Evolutionary conservation across 371 early-diverging fungal species (phyloP), one percentile per base, ranked within the genome.

Genomic region (Lichtheimia ramosa): DNA sequence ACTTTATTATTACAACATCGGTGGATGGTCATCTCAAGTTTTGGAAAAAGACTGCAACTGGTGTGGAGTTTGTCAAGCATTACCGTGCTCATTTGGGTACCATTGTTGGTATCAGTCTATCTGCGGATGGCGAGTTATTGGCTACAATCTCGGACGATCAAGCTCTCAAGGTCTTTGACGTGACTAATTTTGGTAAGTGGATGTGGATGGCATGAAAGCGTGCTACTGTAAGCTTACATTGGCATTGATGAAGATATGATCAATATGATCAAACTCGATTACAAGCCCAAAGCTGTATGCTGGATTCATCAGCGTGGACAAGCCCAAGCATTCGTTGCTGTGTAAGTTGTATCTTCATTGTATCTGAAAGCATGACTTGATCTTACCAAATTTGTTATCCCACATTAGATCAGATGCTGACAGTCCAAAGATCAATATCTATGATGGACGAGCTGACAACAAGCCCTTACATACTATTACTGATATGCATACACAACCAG

Each of bases 1-100:
- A 96, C 63, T 97, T 96, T 68, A 66, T 98, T 42, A 83, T 98
- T 48, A 98, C 99, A 0, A 88, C 95, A 0, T 96, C 96, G 1
- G 81, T 88, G 3, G 97, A 98, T 74, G 99, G 99, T 0, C 96
- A 95, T 68, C 84, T 98, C 16, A 98, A 98, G 72, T 97, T 97
- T 63, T 98, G 99, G 99, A 96, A 97, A 69, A 96, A 96, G 80
- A 88, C 91, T n/a, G 87, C 83, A 5, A 77, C 79, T 40, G 97
- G 96, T 16, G 90, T 98, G 53, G 97, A 97, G 71, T 98, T 98
- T 79, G 97, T 97, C 40, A 98, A 98, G 77, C 94, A 96, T 66
- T 98, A 89, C 64, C 84, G 92, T 12, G 89, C 97, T 0, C 97
- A 97, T 68, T 51, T 96, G 84, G 65, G 71, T 4, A 69, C 53